Percentiles rank a stretch among this genome's conserved stretches.
phyloP scores from a whole-genome alignment of 441 rosid genomes.

The Jatropha podagrica region DNA sequence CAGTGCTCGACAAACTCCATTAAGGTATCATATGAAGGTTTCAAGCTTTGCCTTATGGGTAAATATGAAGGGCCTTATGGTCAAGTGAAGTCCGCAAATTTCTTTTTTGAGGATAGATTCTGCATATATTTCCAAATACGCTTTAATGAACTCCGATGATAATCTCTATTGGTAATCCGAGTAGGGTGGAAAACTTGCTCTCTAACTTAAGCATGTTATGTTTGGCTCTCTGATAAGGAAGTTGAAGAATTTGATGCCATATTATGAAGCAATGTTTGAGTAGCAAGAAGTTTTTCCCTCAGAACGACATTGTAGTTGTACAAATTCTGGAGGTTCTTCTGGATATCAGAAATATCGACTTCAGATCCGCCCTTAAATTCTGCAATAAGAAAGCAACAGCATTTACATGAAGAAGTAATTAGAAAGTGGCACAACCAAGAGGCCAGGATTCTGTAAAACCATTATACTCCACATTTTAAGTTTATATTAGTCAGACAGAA shows the following conservation, averaged over 20 bases:
- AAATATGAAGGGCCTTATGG: background rate
- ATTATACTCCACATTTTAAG: background rate
- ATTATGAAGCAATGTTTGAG: conserved; percentile 54
- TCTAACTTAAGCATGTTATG: conserved; percentile 16
- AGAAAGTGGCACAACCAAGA: background rate
- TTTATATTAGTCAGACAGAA: background rate
- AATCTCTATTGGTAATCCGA: background rate
- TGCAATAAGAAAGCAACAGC: conserved; percentile 31
- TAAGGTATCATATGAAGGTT: background rate
- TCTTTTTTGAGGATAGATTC: background rate
- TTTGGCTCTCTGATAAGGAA: conserved; percentile 22
- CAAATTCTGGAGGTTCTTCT: conserved; percentile 54
- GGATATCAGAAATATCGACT: conserved; percentile 58
- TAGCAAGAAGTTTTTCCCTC: conserved; percentile 63
- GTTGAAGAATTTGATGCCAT: conserved; percentile 45
- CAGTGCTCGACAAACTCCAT: background rate
- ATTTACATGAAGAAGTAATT: background rate
- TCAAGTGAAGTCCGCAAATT: background rate
- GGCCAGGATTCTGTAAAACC: background rate
- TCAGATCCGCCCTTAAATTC: conserved; percentile 58
- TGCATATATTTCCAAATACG: conserved; percentile 1
- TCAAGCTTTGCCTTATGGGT: background rate
- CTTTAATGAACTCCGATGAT: background rate
- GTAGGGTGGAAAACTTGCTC: background rate
- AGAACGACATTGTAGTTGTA: conserved; percentile 74